Conservation (phyloP, 2,329 filamentous ascomycete species). For the Aspergillus alliaceus region DNA sequence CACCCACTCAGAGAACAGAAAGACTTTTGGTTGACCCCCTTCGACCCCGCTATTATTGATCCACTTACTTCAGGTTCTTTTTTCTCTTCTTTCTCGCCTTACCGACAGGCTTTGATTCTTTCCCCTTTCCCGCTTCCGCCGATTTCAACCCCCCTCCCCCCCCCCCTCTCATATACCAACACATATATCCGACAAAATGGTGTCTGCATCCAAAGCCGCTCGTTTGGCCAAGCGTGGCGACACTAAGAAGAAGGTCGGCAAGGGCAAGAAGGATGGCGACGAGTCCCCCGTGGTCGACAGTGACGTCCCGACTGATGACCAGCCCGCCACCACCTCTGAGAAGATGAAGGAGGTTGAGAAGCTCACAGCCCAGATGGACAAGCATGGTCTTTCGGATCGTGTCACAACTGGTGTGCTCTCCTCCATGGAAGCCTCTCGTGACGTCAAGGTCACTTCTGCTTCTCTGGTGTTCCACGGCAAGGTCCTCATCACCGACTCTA, state of each 20-base stretch:
- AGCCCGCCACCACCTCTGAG: slow-evolving; percentile 67
- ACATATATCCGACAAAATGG: slow-evolving; percentile 49
- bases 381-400: slow-evolving; percentile 92
- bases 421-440: slow-evolving; percentile 79
- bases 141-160: slow-evolving; percentile 10
- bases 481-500: slow-evolving; percentile 91
- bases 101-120: slow-evolving; percentile 25
- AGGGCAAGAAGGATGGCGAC: slow-evolving; percentile 67
- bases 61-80: slow-evolving; percentile 33
- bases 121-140: slow-evolving; percentile 19
- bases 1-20: slow-evolving; percentile 21
- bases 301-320: slow-evolving; percentile 60
- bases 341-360: slow-evolving; percentile 82
- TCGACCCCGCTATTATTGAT: slow-evolving; percentile 32
- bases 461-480: slow-evolving; percentile 97
- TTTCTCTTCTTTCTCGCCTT: slow-evolving; percentile 20
- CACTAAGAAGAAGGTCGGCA: slow-evolving; percentile 66
- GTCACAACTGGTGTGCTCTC: slow-evolving; percentile 96
- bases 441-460: slow-evolving; percentile 94
- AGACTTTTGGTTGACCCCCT: slow-evolving; percentile 27
- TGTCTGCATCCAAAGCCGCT: slow-evolving; percentile 68
- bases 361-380: slow-evolving; percentile 89
- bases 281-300: slow-evolving; percentile 64
- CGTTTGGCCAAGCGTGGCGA: slow-evolving; percentile 68
- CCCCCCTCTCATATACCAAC: slow-evolving; percentile 16